Evolutionary conservation across 2,329 filamentous ascomycete genomes (phyloP), one percentile per base, ranked within the genome.

Genomic region (Helotiales sp.): DNA sequence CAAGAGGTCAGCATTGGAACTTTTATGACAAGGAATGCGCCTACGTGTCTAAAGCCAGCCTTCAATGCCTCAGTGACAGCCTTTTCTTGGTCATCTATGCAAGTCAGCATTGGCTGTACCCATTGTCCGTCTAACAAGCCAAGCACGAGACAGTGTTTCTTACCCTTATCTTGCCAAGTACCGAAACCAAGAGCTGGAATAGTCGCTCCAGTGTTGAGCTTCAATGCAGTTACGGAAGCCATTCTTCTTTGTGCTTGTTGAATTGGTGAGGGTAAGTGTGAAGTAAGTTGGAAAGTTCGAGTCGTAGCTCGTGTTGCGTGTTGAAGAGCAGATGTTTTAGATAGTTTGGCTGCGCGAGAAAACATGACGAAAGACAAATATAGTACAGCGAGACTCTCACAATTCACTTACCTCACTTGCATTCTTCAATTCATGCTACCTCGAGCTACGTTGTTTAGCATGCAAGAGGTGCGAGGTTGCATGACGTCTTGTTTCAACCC

Each of bases 51-150:
- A 49, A 58, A 65, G 9, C 67, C 67, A 25, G 67, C 64, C 52
- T 72, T 71, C 38, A 81, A 72, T 60, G 82, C 81, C 34, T 72
- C 69, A 17, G 75, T 72, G 8, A 82, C 79, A 17, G 78, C 79
- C 10, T 57, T 57, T 15, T 67, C 65, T 19, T 75, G 69, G 54
- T 78, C 76, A 31, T 80, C 78, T 60, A 80, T 30, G 22, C 27
- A n/a, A n/a, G n/a, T n/a, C n/a, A n/a, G n/a, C n/a, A n/a, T n/a
- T n/a, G n/a, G n/a, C n/a, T n/a, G n/a, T n/a, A n/a, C n/a, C n/a
- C n/a, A n/a, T n/a, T n/a, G n/a, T n/a, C n/a, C n/a, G n/a, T n/a
- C n/a, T n/a, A n/a, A n/a, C n/a, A n/a, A n/a, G n/a, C n/a, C n/a
- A n/a, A n/a, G n/a, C n/a, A n/a, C n/a, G n/a, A n/a, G n/a, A n/a